Conservation (phyloP, 352 stramenopile species). For the Pythium apleroticum region DNA sequence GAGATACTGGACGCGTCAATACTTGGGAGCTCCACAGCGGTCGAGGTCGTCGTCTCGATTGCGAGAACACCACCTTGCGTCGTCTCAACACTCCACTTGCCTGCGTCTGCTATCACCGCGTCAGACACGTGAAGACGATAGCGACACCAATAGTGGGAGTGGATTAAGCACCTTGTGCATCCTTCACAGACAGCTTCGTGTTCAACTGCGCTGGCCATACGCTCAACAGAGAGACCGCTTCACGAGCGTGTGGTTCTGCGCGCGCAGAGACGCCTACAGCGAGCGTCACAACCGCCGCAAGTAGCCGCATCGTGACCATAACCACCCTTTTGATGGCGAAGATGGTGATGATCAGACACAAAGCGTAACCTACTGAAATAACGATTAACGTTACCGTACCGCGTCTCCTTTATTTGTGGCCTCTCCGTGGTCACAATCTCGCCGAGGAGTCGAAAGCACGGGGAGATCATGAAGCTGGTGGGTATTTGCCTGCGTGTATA, state of each 20-base stretch:
- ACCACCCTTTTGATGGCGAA: not conserved
- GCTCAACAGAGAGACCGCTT: not conserved
- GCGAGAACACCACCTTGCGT: conserved; percentile 10
- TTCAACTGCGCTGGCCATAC: conserved; percentile 9
- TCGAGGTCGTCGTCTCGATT: not conserved
- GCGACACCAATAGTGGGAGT: not conserved
- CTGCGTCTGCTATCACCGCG: not conserved
- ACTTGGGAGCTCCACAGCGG: not conserved
- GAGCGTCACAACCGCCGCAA: not conserved
- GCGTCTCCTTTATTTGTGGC: not conserved
- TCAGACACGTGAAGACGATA: not conserved
- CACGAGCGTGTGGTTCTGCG: not conserved
- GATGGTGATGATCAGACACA: not conserved
- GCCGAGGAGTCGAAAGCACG: not conserved
- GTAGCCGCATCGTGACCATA: not conserved
- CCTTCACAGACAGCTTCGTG: conserved; percentile 12
- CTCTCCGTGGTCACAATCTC: not conserved
- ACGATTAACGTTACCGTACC: not conserved
- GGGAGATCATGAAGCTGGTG: conserved; percentile 26
- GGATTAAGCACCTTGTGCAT: conserved; percentile 3
- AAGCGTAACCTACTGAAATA: not conserved
- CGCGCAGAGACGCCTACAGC: not conserved
- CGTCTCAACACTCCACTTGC: not conserved
- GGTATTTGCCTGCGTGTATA: not conserved
- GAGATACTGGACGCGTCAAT: conserved; percentile 11